Evolutionary conservation across 805 yeast species (phyloP), one percentile per base, ranked within the genome.

Genomic region (Sugiyamaella qingdaonensis): DNA sequence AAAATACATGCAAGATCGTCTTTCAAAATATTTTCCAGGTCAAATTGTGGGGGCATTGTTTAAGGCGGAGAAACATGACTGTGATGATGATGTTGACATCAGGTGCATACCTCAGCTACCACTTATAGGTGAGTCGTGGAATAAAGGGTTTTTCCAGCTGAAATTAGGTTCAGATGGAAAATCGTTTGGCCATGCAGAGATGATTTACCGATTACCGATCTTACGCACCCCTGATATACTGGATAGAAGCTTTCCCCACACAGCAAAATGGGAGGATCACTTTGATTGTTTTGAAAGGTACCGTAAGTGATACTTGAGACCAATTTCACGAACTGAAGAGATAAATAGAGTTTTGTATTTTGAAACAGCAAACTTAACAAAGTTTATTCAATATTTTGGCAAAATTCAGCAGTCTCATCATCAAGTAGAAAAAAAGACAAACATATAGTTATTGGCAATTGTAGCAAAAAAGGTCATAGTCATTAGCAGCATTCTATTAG

Each of bases 171-270:
- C 34, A 9, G 47, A 18, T 51, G 57, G 54, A 37, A 33, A 31
- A 21, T 29, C 16, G 2, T 34, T 13, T 16, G 24, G 19, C 11
- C 34, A 34, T 10, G 31, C n/a, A 16, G 21, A 39, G 7, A n/a
- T 51, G 36, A 16, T 31, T 11, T 39, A 52, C 34, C 48, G 57
- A 11, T 32, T 44, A 10, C 58, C 58, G 10, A 29, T 48, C n/a
- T 47, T 54, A 19, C 41, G 48, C 29, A 54, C 59, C 32, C 58
- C 59, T 10, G 59, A 54, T 32, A 31, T 49, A 14, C 54, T 56
- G 10, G 56, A 56, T 31, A 45, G 57, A 16, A 9, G 21, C 33
- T 56, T 47, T 35, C 54, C 59, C 37, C 33, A 32, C 21, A 14
- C 44, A 49, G 48, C 43, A 37, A 41, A 29, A 10, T 27, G 34